Evolutionary conservation across 129 eudicot species (phyloP).

Genomic region (Flaveria robusta): DNA sequence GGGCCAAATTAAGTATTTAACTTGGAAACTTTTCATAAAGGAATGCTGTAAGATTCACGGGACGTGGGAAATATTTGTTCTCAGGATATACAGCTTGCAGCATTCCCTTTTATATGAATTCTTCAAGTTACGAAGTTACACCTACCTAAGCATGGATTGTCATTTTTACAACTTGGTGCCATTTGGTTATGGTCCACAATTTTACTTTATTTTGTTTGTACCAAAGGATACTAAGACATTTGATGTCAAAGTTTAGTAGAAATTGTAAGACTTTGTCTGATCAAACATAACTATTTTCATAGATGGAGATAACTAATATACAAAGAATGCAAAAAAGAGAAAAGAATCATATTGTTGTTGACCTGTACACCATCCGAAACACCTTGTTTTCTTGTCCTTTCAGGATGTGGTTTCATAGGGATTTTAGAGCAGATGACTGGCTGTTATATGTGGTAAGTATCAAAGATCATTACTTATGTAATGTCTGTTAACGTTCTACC

Average conservation of each 20-base stretch:
- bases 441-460: conserved; percentile 70
- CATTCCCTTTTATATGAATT: not conserved
- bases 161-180: not conserved
- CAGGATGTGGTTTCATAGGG: conserved; percentile 99
- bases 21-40: not conserved
- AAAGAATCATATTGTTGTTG: not conserved
- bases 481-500: not conserved
- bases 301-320: not conserved
- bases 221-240: not conserved
- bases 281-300: conserved; percentile 3
- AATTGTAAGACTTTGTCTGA: not conserved
- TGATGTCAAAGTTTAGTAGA: too few species aligned
- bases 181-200: not conserved
- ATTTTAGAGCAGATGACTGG: conserved; percentile 97
- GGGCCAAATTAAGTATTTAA: too few species aligned
- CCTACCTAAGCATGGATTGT: conserved; percentile 2
- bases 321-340: not conserved
- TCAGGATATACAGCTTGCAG: conserved; percentile 14
- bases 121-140: not conserved
- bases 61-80: not conserved
- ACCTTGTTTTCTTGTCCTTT: conserved; percentile 18
- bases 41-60: not conserved
- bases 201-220: not conserved
- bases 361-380: not conserved
- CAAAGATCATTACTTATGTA: not conserved